A percentile compares a stretch with the other conserved stretches of the same genome.
phyloP scores from a whole-genome alignment of 129 eudicot species.

The Kitagawia praeruptora region DNA sequence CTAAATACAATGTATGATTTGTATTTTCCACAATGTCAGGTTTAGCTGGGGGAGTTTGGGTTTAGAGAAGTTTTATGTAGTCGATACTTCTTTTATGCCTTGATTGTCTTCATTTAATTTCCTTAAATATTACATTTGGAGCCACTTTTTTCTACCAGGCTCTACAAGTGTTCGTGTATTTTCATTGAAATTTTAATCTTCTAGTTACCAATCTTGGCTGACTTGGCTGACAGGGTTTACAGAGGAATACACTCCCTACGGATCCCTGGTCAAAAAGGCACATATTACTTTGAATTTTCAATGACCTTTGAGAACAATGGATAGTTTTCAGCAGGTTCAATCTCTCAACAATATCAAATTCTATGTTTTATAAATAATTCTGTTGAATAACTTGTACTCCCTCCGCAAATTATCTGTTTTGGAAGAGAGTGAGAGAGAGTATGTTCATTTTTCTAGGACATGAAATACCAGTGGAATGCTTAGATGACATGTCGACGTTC shows the following conservation, averaged over 20 bases:
- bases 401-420: background rate
- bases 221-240: slow-evolving; percentile 34
- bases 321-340: slow-evolving; percentile 53
- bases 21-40: background rate
- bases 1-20: background rate
- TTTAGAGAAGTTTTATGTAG: background rate
- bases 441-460: background rate
- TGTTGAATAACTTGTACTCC: background rate
- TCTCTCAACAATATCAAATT: slow-evolving; percentile 6
- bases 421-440: background rate
- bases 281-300: slow-evolving; percentile 56
- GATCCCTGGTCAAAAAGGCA: slow-evolving; percentile 49
- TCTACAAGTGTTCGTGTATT: background rate
- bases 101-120: too few relatives aligned
- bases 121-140: background rate
- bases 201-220: background rate
- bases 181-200: background rate
- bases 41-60: background rate
- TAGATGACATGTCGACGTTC: background rate
- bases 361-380: background rate
- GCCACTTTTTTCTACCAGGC: background rate
- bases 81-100: background rate
- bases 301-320: slow-evolving; percentile 58
- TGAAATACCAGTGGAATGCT: background rate
- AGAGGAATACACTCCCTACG: slow-evolving; percentile 50